phyloP scores from a whole-genome alignment of 331 rosid genomes.

The Dryas integrifolia region DNA sequence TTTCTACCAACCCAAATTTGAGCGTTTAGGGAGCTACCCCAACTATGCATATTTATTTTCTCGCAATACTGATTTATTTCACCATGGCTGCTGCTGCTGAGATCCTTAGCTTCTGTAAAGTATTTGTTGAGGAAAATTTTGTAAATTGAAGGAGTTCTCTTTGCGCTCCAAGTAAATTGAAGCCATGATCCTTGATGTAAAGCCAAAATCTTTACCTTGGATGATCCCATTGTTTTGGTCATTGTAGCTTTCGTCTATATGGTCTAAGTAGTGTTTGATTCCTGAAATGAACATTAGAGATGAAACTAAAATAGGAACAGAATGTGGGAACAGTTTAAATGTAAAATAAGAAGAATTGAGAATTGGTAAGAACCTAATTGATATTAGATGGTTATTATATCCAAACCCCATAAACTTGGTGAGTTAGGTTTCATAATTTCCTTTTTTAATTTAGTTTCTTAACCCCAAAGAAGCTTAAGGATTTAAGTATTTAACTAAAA shows the following conservation, averaged over 20 bases:
- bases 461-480: no score
- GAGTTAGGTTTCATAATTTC: no score
- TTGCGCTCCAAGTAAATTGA: slow-evolving; percentile 1
- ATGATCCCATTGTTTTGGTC: background rate
- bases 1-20: background rate
- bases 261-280: background rate
- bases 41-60: background rate
- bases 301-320: background rate
- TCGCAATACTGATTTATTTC: background rate
- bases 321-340: no score
- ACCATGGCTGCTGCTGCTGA: no score
- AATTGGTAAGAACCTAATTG: no score
- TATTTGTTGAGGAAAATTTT: background rate
- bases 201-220: background rate
- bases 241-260: background rate
- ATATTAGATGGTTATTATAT: no score
- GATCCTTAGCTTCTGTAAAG: background rate
- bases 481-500: no score
- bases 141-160: background rate
- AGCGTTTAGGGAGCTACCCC: background rate
- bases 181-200: background rate
- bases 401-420: no score
- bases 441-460: no score
- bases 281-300: background rate
- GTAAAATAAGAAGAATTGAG: no score